Conservation (phyloP, 257 asterid genomes). For the Solanum pinnatisectum region DNA sequence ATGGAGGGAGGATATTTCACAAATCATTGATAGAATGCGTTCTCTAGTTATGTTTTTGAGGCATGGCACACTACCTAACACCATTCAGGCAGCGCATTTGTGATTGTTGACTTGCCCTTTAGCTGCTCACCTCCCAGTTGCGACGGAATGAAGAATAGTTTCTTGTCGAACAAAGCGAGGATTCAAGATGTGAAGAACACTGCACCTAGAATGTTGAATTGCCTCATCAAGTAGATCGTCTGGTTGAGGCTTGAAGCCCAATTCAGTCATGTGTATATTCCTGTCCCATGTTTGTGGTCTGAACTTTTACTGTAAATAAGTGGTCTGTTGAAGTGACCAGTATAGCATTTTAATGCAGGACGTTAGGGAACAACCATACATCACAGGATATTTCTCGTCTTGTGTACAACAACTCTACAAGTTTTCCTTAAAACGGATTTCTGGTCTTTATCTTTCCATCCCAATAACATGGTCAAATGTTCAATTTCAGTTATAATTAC, state of each 20-base stretch:
- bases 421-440: neutral
- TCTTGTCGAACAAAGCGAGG: neutral
- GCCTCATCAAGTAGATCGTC: neutral
- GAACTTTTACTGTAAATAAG: neutral
- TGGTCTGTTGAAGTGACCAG: neutral
- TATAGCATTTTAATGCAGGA: neutral
- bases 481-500: neutral
- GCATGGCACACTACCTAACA: slow-evolving; percentile 6
- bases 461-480: neutral
- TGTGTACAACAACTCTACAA: neutral
- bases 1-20: slow-evolving; percentile 45
- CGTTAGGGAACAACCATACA: neutral
- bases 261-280: neutral
- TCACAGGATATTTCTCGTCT: neutral
- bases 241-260: neutral
- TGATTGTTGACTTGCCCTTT: slow-evolving; percentile 4
- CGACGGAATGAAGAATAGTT: neutral
- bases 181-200: neutral
- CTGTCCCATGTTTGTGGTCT: neutral
- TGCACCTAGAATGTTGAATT: neutral
- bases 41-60: slow-evolving; percentile 8
- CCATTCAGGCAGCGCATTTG: slow-evolving; percentile 27
- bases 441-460: neutral
- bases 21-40: slow-evolving; percentile 26
- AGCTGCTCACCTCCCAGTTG: neutral